Evolutionary conservation across 2,329 filamentous ascomycete species (phyloP), one percentile per base, ranked within the genome.

Genomic region (Pseudogymnoascus sp.): DNA sequence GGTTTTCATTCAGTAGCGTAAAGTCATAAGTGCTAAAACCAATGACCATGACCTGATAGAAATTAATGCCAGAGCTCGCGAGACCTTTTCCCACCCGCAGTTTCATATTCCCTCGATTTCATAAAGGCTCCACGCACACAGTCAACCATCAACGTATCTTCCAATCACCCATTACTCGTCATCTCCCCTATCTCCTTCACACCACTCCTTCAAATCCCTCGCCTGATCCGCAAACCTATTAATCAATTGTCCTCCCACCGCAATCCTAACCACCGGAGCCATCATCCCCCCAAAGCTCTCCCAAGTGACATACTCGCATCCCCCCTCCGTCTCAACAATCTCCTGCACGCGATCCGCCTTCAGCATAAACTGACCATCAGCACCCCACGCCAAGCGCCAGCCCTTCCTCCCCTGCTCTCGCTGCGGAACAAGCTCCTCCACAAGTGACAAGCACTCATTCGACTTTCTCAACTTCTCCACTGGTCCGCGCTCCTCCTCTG

Each of bases 211-310:
- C 63, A 81, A 64, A 34, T 76, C 78, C 31, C 71, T 70, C 66
- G 71, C 74, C 74, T 77, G 79, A 62, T 71, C 73, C 36, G 70
- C 71, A 64, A 79, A 76, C 14, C 73, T 74, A 8, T 67, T 70
- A 50, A 70, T 65, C 28, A 81, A 66, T 66, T 70, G 66, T 5
- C 56, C 61, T 1, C 75, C 75, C 28, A 75, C 73, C 1, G 71
- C 67, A 28, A 67, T 42, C 68, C 69, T 74, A 14, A 79, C 71
- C 11, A 74, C 69, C 3, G 70, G 70, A 8, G 72, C 75, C 63
- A 80, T 38, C 5, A 72, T 59, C 0, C 78, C 78, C 40, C 76
- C 75, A 66, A 79, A 79, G n/a, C 78, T 80, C 73, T 81, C 78
- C 75, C 75, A 79, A 70, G 74, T 76, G 11, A 64, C 68, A 67